phyloP scores from a whole-genome alignment of 73 alveolate genomes.

The Tetrahymena elliotti region DNA sequence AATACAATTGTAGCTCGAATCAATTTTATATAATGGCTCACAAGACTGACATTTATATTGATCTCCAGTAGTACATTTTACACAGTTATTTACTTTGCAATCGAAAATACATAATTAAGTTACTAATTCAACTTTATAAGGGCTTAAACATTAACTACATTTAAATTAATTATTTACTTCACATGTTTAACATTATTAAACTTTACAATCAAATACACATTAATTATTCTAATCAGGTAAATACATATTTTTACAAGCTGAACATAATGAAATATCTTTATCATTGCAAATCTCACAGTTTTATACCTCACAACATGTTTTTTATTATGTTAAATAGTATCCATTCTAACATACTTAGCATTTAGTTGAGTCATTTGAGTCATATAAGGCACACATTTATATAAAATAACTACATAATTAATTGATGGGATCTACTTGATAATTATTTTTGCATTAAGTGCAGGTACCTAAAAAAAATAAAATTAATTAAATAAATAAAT shows the following conservation, averaged over 20 bases:
- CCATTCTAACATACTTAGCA: neutral
- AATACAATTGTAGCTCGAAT: neutral
- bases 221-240: neutral
- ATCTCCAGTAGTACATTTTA: neutral
- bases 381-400: neutral
- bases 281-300: neutral
- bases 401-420: neutral
- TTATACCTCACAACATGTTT: neutral
- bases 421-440: neutral
- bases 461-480: neutral
- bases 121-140: neutral
- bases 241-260: neutral
- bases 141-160: neutral
- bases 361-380: neutral
- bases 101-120: neutral
- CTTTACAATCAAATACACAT: neutral
- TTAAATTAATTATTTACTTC: neutral
- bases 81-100: neutral
- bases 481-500: neutral
- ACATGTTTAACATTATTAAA: neutral
- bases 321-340: too few species aligned
- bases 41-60: neutral
- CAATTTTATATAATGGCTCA: neutral
- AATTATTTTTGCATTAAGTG: neutral
- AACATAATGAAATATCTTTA: neutral